Conservation (phyloP, 192 early-diverging fungal genomes). For the Thoreauomyces humboldtii region DNA sequence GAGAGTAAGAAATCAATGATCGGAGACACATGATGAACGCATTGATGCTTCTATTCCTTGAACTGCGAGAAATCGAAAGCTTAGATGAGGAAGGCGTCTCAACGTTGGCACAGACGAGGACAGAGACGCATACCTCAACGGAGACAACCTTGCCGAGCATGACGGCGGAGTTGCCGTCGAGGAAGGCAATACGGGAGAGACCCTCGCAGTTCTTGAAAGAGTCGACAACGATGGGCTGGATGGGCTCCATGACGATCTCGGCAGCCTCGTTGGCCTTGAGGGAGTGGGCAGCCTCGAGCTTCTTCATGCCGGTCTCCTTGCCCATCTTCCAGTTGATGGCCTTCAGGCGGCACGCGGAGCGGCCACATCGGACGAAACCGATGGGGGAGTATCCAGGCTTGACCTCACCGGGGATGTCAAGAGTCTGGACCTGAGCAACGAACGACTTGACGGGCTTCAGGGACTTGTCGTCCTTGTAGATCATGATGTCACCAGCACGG, state of each 20-base stretch:
- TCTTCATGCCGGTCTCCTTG: constrained; percentile 88
- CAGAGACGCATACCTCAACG: no score
- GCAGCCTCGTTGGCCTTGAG: constrained; percentile 76
- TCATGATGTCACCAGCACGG: constrained; percentile 92
- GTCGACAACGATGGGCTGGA: constrained; percentile 32
- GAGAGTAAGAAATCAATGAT: no score
- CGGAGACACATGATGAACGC: no score
- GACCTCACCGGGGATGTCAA: constrained; percentile 97
- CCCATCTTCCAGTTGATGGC: constrained; percentile 94
- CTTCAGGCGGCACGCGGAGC: constrained; percentile 94
- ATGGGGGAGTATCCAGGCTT: constrained; percentile 91
- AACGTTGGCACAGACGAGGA: no score
- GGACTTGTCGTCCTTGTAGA: constrained; percentile 93
- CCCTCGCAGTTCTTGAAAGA: constrained; percentile 37
- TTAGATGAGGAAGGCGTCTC: no score
- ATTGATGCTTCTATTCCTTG: no score
- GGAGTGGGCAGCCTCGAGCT: constrained; percentile 89
- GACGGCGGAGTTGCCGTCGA: constrained; percentile 22
- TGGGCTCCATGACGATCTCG: constrained; percentile 36
- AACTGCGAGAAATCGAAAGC: no score
- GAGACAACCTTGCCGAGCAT: constrained; percentile 22
- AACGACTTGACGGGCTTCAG: constrained; percentile 89
- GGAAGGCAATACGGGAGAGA: constrained; percentile 33
- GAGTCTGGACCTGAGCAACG: constrained; percentile 92
- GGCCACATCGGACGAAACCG: constrained; percentile 93